Conservation (phyloP, 2,329 filamentous ascomycete genomes). For the Fusarium liriodendri region DNA sequence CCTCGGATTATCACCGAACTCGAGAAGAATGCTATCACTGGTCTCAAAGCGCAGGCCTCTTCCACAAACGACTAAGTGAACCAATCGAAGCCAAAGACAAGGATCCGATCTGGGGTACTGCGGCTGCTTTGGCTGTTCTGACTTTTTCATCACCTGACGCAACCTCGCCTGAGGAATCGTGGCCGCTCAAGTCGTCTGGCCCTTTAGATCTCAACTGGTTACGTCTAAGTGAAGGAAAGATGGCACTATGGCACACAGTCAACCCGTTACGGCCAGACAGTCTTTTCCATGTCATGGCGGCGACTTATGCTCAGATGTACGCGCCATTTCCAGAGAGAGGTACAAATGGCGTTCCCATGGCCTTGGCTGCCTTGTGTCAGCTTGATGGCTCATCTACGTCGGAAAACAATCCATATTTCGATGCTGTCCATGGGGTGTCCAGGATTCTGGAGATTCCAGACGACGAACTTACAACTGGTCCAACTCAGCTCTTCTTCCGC, state of each 20-base stretch:
- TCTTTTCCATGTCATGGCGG: slow-evolving; percentile 48
- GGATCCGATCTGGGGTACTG: slow-evolving; percentile 60
- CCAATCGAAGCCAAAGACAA: slow-evolving; percentile 50
- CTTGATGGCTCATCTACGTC: slow-evolving; percentile 47
- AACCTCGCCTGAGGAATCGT: slow-evolving; percentile 44
- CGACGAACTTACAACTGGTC: slow-evolving; percentile 44
- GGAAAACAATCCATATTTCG: slow-evolving; percentile 51
- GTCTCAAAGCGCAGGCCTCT: slow-evolving; percentile 53
- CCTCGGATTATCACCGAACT: slow-evolving; percentile 38
- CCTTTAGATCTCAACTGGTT: slow-evolving; percentile 50
- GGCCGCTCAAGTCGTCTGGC: slow-evolving; percentile 46
- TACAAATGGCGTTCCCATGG: slow-evolving; percentile 38
- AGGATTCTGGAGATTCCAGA: slow-evolving; percentile 46
- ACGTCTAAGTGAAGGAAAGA: slow-evolving; percentile 49
- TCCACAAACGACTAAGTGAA: slow-evolving; percentile 51
- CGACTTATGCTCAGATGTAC: slow-evolving; percentile 51
- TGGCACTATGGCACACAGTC: slow-evolving; percentile 49
- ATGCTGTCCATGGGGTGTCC: slow-evolving; percentile 51
- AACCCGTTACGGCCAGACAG: slow-evolving; percentile 52
- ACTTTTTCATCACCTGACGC: slow-evolving; percentile 55
- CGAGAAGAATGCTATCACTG: slow-evolving; percentile 57
- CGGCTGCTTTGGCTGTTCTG: slow-evolving; percentile 54
- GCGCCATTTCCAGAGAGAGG: slow-evolving; percentile 47
- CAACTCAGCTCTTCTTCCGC: slow-evolving; percentile 49
- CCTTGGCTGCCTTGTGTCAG: slow-evolving; percentile 40